A percentile compares a stretch with the other conserved stretches of the same genome.
phyloP scores from a whole-genome alignment of 192 early-diverging fungal genomes.

The Coemansia sp. region DNA sequence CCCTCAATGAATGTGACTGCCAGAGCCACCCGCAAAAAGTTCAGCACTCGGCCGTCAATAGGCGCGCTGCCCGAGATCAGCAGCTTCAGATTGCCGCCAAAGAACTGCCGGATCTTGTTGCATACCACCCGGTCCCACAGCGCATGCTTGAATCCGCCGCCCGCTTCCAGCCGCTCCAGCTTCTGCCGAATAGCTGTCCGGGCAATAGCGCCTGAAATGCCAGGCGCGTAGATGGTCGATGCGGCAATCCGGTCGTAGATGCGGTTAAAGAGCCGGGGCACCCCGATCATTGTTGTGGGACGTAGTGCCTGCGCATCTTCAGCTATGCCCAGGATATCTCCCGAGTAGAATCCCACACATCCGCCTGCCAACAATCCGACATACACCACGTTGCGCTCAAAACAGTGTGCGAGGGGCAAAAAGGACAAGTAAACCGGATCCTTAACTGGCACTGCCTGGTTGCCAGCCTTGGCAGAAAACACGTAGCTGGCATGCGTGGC shows the following conservation, averaged over 20 bases:
- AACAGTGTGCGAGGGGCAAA: constrained; percentile 89
- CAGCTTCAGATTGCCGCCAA: constrained; percentile 72
- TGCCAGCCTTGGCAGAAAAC: constrained; percentile 41
- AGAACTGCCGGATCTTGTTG: constrained; percentile 70
- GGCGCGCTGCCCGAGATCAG: constrained; percentile 70
- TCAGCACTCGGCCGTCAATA: constrained; percentile 62
- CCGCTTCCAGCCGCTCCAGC: constrained; percentile 54
- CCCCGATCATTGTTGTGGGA: constrained; percentile 82
- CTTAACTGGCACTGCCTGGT: background rate
- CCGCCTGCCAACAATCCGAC: constrained; percentile 59
- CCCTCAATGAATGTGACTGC: constrained; percentile 58
- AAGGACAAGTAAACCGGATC: constrained; percentile 63
- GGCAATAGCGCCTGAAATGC: constrained; percentile 61
- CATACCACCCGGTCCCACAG: constrained; percentile 89
- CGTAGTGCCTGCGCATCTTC: constrained; percentile 80
- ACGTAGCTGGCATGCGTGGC: constrained; percentile 73
- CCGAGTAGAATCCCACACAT: constrained; percentile 72
- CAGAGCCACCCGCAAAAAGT: constrained; percentile 66
- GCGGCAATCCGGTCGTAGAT: constrained; percentile 80
- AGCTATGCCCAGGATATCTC: constrained; percentile 61
- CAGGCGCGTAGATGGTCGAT: constrained; percentile 59
- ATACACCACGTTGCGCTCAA: constrained; percentile 66
- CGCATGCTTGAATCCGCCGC: constrained; percentile 60
- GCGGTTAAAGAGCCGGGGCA: constrained; percentile 89
- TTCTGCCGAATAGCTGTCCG: constrained; percentile 61